phyloP scores from a whole-genome alignment of 352 stramenopile species.

The Pythium coloratum region DNA sequence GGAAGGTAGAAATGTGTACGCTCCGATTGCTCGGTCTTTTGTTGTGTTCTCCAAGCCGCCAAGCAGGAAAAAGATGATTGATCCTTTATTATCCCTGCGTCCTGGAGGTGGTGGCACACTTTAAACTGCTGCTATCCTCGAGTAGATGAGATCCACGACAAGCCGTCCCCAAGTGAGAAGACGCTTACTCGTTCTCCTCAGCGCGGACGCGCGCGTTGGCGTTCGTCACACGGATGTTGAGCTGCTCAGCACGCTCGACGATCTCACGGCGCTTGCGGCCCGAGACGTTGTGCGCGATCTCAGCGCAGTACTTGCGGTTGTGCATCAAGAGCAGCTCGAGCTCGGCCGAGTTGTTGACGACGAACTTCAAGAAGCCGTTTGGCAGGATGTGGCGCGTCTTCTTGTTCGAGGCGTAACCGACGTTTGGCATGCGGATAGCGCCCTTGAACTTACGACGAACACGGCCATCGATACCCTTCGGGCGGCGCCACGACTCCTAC shows the following conservation, averaged over 20 bases:
- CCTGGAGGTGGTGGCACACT: conserved; percentile 24
- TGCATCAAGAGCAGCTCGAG: conserved; percentile 95
- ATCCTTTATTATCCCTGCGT: conserved; percentile 28
- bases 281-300: conserved; percentile 98
- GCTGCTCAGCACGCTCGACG: conserved; percentile 97
- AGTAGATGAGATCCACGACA: conserved; percentile 31
- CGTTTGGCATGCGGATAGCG: conserved; percentile 97
- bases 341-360: conserved; percentile 98
- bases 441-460: conserved; percentile 99
- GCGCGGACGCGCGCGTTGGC: conserved; percentile 95
- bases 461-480: conserved; percentile 99
- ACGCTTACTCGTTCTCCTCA: conserved; percentile 94
- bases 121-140: conserved; percentile 37
- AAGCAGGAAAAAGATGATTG: conserved; percentile 40
- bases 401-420: conserved; percentile 99
- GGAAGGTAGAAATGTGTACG: no score
- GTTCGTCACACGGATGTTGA: conserved; percentile 99
- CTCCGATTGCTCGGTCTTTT: neutral
- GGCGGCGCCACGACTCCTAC: conserved; percentile 95
- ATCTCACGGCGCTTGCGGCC: conserved; percentile 96
- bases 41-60: conserved; percentile 27
- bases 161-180: conserved; percentile 17
- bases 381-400: conserved; percentile 98
- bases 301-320: conserved; percentile 98
- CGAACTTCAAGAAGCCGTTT: conserved; percentile 99